Conservation (phyloP, 2,329 filamentous ascomycete species). For the Fusarium siculi region DNA sequence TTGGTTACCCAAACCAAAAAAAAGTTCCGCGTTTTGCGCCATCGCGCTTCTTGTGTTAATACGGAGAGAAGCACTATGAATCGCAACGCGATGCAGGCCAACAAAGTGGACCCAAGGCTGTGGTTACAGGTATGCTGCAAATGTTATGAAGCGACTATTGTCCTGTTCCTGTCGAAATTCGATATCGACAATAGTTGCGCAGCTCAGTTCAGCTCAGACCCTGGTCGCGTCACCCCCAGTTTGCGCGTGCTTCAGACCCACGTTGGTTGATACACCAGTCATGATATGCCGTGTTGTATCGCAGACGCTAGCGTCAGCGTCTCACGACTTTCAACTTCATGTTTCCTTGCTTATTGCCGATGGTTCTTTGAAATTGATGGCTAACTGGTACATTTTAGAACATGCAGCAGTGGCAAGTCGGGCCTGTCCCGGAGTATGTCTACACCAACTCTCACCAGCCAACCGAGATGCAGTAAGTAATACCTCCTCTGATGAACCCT, state of each 20-base stretch:
- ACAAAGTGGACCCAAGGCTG: background rate
- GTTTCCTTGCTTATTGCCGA: slow-evolving; percentile 19
- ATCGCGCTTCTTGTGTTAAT: slow-evolving; percentile 27
- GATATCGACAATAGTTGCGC: slow-evolving; percentile 21
- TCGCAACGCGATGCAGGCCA: background rate
- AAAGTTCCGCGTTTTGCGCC: slow-evolving; percentile 26
- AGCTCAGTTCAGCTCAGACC: slow-evolving; percentile 33
- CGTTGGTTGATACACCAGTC: slow-evolving; percentile 36
- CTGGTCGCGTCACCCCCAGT: slow-evolving; percentile 43
- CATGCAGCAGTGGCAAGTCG: slow-evolving; percentile 72
- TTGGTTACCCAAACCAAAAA: background rate
- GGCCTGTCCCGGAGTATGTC: slow-evolving; percentile 69
- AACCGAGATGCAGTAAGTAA: slow-evolving; percentile 70
- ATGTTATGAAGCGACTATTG: background rate
- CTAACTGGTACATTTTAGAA: slow-evolving; percentile 52
- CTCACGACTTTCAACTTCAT: slow-evolving; percentile 18
- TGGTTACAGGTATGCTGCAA: background rate
- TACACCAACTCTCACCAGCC: slow-evolving; percentile 65
- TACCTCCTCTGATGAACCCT: slow-evolving; percentile 54
- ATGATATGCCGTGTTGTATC: slow-evolving; percentile 27
- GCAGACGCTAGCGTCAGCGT: slow-evolving; percentile 16
- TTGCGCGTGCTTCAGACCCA: slow-evolving; percentile 43
- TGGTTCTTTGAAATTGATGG: background rate
- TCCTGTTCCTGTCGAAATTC: slow-evolving; percentile 4
- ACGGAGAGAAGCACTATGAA: background rate